These are phyloP conservation scores for Leccinum longicurvipes DNA, from an alignment of 768 basidiomycete species.

Conservation along the genomic window DNA sequence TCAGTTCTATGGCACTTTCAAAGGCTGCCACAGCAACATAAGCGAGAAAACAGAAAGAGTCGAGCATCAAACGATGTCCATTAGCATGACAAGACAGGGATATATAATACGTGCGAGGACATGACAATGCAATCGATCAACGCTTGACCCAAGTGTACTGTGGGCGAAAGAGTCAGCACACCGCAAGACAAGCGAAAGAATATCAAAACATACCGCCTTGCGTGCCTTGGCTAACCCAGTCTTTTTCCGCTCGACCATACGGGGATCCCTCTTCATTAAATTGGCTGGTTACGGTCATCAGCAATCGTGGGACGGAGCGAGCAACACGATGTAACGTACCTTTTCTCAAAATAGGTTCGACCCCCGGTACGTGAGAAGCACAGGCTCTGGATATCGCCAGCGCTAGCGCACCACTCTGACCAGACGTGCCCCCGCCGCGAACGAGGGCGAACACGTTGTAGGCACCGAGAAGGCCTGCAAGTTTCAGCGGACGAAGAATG, in stretches of 20 bases:
- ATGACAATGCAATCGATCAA: constrained; percentile 34
- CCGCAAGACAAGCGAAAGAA: neutral
- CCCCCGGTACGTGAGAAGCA: constrained; percentile 64
- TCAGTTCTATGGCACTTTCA: neutral
- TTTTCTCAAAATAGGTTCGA: constrained; percentile 63
- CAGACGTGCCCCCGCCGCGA: constrained; percentile 86
- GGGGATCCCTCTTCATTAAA: constrained; percentile 84
- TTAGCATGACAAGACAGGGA: neutral
- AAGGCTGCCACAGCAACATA: neutral
- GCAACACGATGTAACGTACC: constrained; percentile 39
- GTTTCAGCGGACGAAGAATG: constrained; percentile 77
- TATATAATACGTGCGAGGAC: neutral
- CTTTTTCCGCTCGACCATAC: constrained; percentile 99
- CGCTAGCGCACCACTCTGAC: constrained; percentile 86
- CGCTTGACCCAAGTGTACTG: constrained; percentile 98
- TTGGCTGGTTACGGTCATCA: constrained; percentile 52
- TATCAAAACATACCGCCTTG: constrained; percentile 61
- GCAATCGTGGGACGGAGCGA: neutral
- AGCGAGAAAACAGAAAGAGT: neutral
- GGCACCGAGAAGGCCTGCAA: constrained; percentile 79
- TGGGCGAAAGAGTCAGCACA: constrained; percentile 9
- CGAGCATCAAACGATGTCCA: neutral
- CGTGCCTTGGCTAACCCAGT: constrained; percentile 89
- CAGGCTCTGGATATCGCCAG: constrained; percentile 76
- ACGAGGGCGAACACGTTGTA: constrained; percentile 77